Evolutionary conservation across 177 flowering plant genomes (phyloP).

Genomic region (Vitis hybrid): DNA sequence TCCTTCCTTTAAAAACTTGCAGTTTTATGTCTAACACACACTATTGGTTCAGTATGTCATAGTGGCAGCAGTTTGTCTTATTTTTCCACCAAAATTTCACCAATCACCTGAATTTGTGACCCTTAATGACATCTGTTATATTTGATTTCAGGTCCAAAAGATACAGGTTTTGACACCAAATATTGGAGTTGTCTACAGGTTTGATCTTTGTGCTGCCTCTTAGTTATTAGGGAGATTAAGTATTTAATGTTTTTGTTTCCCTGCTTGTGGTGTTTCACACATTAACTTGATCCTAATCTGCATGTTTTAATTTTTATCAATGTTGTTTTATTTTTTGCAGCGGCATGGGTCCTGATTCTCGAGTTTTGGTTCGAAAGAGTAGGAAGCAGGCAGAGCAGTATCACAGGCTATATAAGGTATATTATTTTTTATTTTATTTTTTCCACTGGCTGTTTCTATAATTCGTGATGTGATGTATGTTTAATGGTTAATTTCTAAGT

Average conservation of each 20-base stretch:
- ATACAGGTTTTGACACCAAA: constrained; percentile 83
- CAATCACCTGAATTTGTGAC: no score
- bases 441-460: not conserved
- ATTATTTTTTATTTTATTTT: not conserved
- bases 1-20: no score
- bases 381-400: constrained; percentile 98
- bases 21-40: no score
- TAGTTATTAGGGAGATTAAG: not conserved
- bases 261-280: not conserved
- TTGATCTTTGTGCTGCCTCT: constrained; percentile 7
- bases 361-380: constrained; percentile 94
- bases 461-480: no score
- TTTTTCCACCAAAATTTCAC: no score
- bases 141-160: constrained; percentile 75
- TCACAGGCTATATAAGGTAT: constrained; percentile 78
- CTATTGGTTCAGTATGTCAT: no score
- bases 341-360: constrained; percentile 99
- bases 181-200: constrained; percentile 99
- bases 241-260: not conserved
- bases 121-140: constrained; percentile 11
- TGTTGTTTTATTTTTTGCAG: constrained; percentile 38
- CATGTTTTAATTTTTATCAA: not conserved
- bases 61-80: no score
- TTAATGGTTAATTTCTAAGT: no score
- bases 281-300: not conserved